These are phyloP conservation scores for Podosphaera xanthii DNA, from an alignment of 2,329 filamentous ascomycete genomes.

Conservation along the genomic window DNA sequence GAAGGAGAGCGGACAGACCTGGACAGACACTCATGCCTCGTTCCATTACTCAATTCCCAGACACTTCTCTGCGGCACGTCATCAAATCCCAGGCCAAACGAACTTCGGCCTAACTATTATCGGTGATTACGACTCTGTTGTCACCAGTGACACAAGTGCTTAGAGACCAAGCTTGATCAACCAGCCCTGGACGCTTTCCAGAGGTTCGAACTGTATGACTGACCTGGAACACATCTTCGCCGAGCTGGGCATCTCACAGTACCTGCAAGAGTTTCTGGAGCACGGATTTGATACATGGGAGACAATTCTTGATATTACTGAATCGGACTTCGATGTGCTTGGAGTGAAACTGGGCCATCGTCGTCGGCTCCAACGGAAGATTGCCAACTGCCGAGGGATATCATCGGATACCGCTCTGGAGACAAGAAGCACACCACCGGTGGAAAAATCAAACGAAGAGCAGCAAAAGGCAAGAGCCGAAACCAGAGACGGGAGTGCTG, in stretches of 20 bases:
- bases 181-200: conserved; percentile 15
- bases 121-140: neutral
- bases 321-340: conserved; percentile 55
- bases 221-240: conserved; percentile 42
- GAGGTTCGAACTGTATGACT: conserved; percentile 19
- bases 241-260: conserved; percentile 59
- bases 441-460: conserved; percentile 34
- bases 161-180: neutral
- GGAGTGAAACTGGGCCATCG: conserved; percentile 63
- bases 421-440: conserved; percentile 24
- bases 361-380: conserved; percentile 66
- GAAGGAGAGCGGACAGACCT: neutral
- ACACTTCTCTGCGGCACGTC: neutral
- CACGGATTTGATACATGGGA: conserved; percentile 77
- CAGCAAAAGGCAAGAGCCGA: conserved; percentile 24
- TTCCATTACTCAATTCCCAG: neutral
- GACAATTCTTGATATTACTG: conserved; percentile 61
- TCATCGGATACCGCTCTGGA: conserved; percentile 17
- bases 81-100: neutral
- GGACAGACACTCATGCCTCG: neutral
- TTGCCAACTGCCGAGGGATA: conserved; percentile 48
- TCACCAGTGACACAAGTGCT: neutral
- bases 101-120: neutral
- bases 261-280: conserved; percentile 47
- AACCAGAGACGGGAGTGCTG: conserved; percentile 20